These are phyloP conservation scores for Lipomyces spencermartinsiae DNA, from an alignment of 805 yeast species.

Conservation along the genomic window DNA sequence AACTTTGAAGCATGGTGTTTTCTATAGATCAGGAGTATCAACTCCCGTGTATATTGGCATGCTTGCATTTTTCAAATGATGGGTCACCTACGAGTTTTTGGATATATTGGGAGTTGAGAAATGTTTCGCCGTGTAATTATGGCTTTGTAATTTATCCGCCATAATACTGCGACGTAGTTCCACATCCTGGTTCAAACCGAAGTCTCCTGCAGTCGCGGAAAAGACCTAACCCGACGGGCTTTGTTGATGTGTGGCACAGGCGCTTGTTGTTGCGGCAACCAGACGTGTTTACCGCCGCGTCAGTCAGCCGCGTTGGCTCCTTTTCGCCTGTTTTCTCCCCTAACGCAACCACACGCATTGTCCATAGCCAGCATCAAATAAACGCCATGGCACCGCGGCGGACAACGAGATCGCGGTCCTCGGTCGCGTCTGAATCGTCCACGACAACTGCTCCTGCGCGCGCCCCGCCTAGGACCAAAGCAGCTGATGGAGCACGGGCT, in stretches of 20 bases:
- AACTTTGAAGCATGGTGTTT: conserved; percentile 38
- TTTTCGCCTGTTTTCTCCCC: too few species aligned
- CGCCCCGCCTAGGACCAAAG: not conserved
- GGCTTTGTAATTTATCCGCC: not conserved
- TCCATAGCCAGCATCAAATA: not conserved
- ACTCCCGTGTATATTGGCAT: not conserved
- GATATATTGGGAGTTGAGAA: not conserved
- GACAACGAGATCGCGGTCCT: not conserved
- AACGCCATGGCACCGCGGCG: conserved; percentile 5
- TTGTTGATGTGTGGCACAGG: not conserved
- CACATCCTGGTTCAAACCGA: too few species aligned
- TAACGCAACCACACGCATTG: not conserved
- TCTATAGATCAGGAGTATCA: not conserved
- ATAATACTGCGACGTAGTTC: too few species aligned
- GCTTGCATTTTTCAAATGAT: not conserved
- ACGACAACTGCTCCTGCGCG: not conserved
- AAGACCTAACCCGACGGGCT: conserved; percentile 1
- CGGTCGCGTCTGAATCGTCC: not conserved
- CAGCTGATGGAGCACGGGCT: not conserved
- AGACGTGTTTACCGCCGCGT: not conserved
- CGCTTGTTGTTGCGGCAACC: not conserved
- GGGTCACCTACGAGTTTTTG: not conserved
- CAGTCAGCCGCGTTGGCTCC: not conserved
- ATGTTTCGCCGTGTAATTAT: too few species aligned
- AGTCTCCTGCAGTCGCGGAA: too few species aligned